Evolutionary conservation across 306 rosid species (phyloP).

Genomic region (Morella rubra): DNA sequence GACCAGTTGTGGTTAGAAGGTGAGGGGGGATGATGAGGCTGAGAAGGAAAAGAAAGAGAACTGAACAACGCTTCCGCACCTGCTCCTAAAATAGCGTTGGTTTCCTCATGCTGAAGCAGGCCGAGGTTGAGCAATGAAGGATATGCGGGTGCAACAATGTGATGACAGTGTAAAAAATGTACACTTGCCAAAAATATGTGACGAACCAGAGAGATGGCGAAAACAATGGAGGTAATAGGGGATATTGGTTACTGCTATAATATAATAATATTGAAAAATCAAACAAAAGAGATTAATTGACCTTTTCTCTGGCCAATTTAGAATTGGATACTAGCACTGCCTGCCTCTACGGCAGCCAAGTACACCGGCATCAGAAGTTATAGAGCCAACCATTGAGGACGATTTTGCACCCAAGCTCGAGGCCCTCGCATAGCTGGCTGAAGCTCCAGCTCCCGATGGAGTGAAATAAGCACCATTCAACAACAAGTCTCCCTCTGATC

Average conservation of each 20-base stretch:
- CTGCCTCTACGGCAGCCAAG: constrained; percentile 78
- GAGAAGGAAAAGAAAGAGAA: constrained; percentile 14
- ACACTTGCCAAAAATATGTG: constrained; percentile 73
- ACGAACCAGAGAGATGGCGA: constrained; percentile 13
- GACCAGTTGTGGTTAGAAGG: constrained; percentile 36
- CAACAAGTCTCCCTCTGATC: constrained; percentile 88
- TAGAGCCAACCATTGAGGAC: constrained; percentile 85
- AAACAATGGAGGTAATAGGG: constrained; percentile 32
- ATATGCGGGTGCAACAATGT: constrained; percentile 23
- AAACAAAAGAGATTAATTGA: constrained; percentile 21
- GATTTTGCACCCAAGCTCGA: constrained; percentile 99
- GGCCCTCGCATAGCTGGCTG: constrained; percentile 94
- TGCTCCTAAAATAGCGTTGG: constrained; percentile 63
- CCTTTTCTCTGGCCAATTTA: constrained; percentile 24
- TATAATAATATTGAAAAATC: constrained; percentile 38
- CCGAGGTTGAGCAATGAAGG: constrained; percentile 72
- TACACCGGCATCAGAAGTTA: constrained; percentile 78
- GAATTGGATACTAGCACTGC: constrained; percentile 52
- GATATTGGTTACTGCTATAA: constrained; percentile 32
- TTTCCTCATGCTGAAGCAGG: constrained; percentile 72
- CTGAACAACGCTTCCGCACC: constrained; percentile 90
- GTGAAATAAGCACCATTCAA: constrained; percentile 91
- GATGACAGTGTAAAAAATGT: constrained; percentile 78
- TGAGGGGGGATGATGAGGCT: constrained; percentile 30
- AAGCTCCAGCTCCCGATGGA: constrained; percentile 97